These are phyloP conservation scores for Linderniella brevidens DNA, from an alignment of 257 asterid genomes.

Conservation along the genomic window DNA sequence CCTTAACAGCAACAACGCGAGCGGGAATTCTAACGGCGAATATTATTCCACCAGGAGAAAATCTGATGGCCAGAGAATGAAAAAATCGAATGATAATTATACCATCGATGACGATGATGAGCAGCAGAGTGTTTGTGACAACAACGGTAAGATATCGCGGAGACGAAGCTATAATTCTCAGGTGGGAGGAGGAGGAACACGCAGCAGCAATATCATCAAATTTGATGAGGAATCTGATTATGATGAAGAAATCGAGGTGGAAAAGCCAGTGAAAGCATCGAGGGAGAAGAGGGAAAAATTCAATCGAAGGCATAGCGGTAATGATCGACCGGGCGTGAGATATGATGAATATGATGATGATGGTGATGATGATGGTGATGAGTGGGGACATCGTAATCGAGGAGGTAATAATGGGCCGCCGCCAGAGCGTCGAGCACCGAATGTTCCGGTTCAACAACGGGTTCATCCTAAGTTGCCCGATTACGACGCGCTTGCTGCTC, in stretches of 20 bases:
- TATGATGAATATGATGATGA: constrained; percentile 59
- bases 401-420: too few species aligned
- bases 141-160: constrained; percentile 23
- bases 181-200: constrained; percentile 21
- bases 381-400: too few species aligned
- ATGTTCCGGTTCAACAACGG: constrained; percentile 22
- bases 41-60: too few species aligned
- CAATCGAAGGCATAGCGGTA: constrained; percentile 56
- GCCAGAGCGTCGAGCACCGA: constrained; percentile 48
- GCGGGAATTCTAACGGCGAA: constrained; percentile 4
- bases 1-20: constrained; percentile 2
- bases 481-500: constrained; percentile 67
- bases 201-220: constrained; percentile 13
- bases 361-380: constrained; percentile 12
- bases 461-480: constrained; percentile 90
- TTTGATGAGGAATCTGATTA: constrained; percentile 41
- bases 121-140: neutral
- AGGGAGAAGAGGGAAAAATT: constrained; percentile 12
- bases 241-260: constrained; percentile 69
- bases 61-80: neutral
- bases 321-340: constrained; percentile 19
- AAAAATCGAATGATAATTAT: neutral
- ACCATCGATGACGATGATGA: neutral
- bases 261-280: constrained; percentile 20
- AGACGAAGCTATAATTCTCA: constrained; percentile 50